Evolutionary conservation across 1,139 yeast species (phyloP).

Genomic region (Dujonia santamariae): DNA sequence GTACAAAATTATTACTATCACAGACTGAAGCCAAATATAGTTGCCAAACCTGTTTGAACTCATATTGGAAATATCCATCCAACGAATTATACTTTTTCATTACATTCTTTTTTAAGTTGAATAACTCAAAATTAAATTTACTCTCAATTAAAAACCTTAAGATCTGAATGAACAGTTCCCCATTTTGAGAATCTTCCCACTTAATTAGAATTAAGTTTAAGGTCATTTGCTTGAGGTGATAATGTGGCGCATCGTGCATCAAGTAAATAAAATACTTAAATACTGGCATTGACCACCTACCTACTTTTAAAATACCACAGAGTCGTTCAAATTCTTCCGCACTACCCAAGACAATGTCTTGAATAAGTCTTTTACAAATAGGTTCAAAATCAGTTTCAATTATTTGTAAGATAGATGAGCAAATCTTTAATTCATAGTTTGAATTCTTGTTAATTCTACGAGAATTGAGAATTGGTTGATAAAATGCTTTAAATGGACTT

Average conservation of each 20-base stretch:
- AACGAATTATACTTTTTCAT: constrained; percentile 12
- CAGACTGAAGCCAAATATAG: constrained; percentile 13
- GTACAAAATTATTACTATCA: constrained; percentile 11
- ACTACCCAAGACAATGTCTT: constrained; percentile 28
- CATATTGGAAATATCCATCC: constrained; percentile 15
- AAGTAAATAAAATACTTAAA: constrained; percentile 31
- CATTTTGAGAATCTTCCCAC: constrained; percentile 10
- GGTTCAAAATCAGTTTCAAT: constrained; percentile 20
- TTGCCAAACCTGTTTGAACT: constrained; percentile 20
- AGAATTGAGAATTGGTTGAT: constrained; percentile 14
- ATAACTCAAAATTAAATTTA: constrained; percentile 20
- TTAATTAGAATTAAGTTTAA: constrained; percentile 16
- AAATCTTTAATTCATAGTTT: constrained; percentile 20
- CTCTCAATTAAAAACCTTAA: constrained; percentile 20
- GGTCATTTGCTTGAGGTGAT: constrained; percentile 23
- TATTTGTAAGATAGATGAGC: constrained; percentile 24
- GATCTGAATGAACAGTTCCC: constrained; percentile 16
- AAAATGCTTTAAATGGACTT: background rate
- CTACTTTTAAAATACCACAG: constrained; percentile 19
- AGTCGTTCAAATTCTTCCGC: constrained; percentile 24
- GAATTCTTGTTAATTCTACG: constrained; percentile 16
- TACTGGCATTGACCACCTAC: constrained; percentile 27
- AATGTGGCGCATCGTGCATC: constrained; percentile 35
- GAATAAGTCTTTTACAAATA: constrained; percentile 33
- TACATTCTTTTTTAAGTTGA: constrained; percentile 16